These are phyloP conservation scores for Agaricales sp. DNA, from an alignment of 1,284 basidiomycete species.

Conservation along the genomic window DNA sequence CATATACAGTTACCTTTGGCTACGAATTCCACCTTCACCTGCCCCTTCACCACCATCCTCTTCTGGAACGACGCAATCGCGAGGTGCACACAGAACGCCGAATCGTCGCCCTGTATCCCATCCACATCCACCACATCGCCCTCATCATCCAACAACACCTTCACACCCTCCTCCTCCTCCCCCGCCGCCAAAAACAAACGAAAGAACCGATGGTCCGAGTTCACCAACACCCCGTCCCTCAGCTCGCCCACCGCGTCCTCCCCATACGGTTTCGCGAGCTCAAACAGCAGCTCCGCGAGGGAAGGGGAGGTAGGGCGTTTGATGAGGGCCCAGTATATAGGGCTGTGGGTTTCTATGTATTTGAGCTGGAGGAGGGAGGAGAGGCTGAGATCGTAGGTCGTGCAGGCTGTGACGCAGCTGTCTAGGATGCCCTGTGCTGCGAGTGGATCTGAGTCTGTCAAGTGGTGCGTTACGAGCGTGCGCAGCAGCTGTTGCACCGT, in stretches of 20 bases:
- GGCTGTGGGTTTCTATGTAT: slow-evolving; percentile 52
- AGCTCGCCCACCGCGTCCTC: slow-evolving; percentile 42
- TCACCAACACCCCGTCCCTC: slow-evolving; percentile 51
- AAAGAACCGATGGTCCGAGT: slow-evolving; percentile 52
- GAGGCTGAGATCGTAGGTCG: slow-evolving; percentile 26
- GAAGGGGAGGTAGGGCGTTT: slow-evolving; percentile 37
- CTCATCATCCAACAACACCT: slow-evolving; percentile 38
- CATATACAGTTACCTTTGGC: slow-evolving; percentile 47
- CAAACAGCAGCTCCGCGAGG: slow-evolving; percentile 41
- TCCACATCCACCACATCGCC: slow-evolving; percentile 12
- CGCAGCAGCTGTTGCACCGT: not conserved
- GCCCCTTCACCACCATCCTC: slow-evolving; percentile 53
- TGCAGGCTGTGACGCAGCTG: slow-evolving; percentile 36
- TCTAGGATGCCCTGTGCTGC: slow-evolving; percentile 26
- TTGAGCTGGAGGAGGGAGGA: slow-evolving; percentile 45
- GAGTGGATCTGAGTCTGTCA: slow-evolving; percentile 12
- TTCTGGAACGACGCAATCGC: slow-evolving; percentile 55
- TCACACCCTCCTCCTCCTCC: not conserved
- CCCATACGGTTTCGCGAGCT: slow-evolving; percentile 42
- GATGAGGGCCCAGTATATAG: slow-evolving; percentile 62
- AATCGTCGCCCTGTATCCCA: slow-evolving; percentile 35
- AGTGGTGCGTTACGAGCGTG: slow-evolving; percentile 5
- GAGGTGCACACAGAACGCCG: slow-evolving; percentile 43
- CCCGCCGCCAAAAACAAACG: slow-evolving; percentile 31
- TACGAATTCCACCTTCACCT: slow-evolving; percentile 52